Percentiles rank a stretch among this genome's conserved stretches.
phyloP scores from a whole-genome alignment of 1,284 basidiomycete species.

The Trichosporon ovoides region DNA sequence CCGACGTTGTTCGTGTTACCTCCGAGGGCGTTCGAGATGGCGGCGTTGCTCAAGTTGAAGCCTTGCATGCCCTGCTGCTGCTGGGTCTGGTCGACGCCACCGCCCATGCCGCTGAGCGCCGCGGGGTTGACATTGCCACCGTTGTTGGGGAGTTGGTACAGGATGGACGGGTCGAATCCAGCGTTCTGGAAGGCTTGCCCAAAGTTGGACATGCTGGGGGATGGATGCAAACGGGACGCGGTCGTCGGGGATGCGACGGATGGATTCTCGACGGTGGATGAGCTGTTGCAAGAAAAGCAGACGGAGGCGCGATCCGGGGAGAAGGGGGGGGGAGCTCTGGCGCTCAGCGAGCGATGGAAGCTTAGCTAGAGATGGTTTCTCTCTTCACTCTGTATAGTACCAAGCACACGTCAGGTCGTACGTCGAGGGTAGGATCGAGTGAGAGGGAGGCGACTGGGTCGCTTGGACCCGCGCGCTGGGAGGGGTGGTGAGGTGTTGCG shows the following conservation, averaged over 20 bases:
- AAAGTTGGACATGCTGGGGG: constrained; percentile 24
- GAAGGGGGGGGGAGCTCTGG: background rate
- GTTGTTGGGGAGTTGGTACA: constrained; percentile 15
- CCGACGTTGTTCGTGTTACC: constrained; percentile 4
- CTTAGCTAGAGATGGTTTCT: background rate
- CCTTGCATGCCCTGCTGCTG: constrained; percentile 12
- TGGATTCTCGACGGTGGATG: background rate
- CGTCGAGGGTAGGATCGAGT: too few species aligned
- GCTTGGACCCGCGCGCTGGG: constrained; percentile 4
- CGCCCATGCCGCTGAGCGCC: constrained; percentile 9
- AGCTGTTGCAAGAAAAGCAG: too few species aligned
- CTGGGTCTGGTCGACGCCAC: constrained; percentile 11
- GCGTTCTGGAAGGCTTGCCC: constrained; percentile 21
- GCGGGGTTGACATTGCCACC: constrained; percentile 10
- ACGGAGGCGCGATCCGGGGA: background rate
- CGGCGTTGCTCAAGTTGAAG: constrained; percentile 17
- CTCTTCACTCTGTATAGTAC: background rate
- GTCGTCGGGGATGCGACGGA: background rate
- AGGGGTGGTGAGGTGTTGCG: background rate
- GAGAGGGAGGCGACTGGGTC: background rate
- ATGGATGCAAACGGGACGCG: background rate
- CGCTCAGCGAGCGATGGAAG: background rate
- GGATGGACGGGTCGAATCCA: constrained; percentile 19
- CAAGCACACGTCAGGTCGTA: background rate
- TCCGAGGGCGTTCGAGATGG: constrained; percentile 1